These are phyloP conservation scores for Xylaria sp. DNA, from an alignment of 2,329 filamentous ascomycete species.

Conservation along the genomic window DNA sequence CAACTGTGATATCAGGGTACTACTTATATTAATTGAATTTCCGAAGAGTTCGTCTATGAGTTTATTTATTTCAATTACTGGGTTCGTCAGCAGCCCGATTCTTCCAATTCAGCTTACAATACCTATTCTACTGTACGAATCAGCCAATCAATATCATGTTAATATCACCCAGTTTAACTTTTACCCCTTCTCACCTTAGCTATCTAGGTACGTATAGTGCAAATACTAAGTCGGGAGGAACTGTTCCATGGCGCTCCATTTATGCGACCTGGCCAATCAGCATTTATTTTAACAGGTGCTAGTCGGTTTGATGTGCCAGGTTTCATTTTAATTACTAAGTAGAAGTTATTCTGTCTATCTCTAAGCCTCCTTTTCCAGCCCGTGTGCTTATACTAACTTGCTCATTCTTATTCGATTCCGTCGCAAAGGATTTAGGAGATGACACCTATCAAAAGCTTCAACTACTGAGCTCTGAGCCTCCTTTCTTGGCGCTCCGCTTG, in stretches of 20 bases:
- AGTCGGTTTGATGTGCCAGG: neutral
- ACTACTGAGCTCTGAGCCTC: neutral
- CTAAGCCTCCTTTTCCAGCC: neutral
- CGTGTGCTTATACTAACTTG: neutral
- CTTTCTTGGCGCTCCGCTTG: constrained; percentile 35
- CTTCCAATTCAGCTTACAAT: constrained; percentile 10
- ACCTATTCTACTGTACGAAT: constrained; percentile 40
- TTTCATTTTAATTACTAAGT: neutral
- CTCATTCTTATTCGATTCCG: neutral
- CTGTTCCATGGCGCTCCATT: constrained; percentile 24
- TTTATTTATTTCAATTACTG: constrained; percentile 12
- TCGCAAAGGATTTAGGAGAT: neutral
- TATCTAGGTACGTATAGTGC: neutral
- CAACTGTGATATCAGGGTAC: constrained; percentile 28
- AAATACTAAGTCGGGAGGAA: neutral
- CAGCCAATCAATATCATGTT: constrained; percentile 36
- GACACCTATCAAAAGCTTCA: neutral
- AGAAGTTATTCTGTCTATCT: neutral
- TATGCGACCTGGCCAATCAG: constrained; percentile 45
- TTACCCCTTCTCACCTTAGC: neutral
- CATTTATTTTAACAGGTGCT: neutral
- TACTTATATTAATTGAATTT: constrained; percentile 39
- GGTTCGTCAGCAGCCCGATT: constrained; percentile 8
- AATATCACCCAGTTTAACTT: neutral
- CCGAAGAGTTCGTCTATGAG: constrained; percentile 15